phyloP scores from a whole-genome alignment of 306 rosid genomes.

The Gastrolobium bilobum region DNA sequence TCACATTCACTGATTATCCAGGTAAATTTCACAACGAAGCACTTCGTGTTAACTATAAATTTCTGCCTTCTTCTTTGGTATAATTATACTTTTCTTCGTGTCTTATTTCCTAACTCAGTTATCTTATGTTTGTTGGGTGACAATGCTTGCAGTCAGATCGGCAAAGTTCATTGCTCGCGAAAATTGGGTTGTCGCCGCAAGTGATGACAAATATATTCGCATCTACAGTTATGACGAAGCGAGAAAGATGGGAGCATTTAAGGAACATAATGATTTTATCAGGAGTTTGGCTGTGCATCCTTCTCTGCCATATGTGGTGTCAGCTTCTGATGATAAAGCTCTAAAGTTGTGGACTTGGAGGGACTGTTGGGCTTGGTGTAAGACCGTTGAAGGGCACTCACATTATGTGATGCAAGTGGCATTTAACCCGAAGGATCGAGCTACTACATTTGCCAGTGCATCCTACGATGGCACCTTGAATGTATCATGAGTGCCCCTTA shows the following conservation, averaged over 20 bases:
- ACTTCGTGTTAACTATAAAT: not conserved
- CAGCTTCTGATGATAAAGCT: conserved; percentile 69
- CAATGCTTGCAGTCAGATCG: conserved; percentile 69
- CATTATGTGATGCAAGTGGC: conserved; percentile 82
- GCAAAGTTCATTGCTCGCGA: conserved; percentile 66
- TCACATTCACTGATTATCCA: conserved; percentile 64
- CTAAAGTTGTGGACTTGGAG: conserved; percentile 75
- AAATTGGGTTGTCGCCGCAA: conserved; percentile 63
- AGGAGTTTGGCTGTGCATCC: conserved; percentile 72
- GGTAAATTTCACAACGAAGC: conserved; percentile 53
- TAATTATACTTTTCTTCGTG: not conserved
- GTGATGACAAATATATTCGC: conserved; percentile 64
- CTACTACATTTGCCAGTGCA: conserved; percentile 59
- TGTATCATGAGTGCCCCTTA: conserved; percentile 38
- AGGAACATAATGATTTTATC: conserved; percentile 68
- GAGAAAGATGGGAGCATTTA: conserved; percentile 61
- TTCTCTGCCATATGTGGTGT: conserved; percentile 61
- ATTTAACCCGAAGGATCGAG: conserved; percentile 54
- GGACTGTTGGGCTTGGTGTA: conserved; percentile 59
- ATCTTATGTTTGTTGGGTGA: conserved; percentile 6
- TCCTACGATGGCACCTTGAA: conserved; percentile 73
- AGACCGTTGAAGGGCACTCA: conserved; percentile 65
- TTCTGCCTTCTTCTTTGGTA: too few species aligned
- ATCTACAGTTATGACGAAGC: conserved; percentile 53
- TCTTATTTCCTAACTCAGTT: not conserved